A percentile compares a stretch with the other conserved stretches of the same genome.
Evolutionary conservation across 139 green algal genomes (phyloP).

Genomic region (Chlamydomonas sphaeroides): DNA sequence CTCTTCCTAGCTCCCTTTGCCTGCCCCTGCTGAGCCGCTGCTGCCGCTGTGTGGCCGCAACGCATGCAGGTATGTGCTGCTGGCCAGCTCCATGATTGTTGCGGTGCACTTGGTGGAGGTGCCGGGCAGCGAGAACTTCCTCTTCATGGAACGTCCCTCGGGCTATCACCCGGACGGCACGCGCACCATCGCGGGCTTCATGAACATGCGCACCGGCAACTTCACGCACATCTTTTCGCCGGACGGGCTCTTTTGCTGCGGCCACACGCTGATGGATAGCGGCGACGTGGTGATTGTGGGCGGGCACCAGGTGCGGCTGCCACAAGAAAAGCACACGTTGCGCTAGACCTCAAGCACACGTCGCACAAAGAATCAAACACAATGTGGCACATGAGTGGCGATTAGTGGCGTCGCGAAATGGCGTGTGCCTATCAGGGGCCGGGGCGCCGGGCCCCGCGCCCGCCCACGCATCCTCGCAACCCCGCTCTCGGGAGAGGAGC

Average conservation of each 20-base stretch:
- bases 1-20: too few species aligned
- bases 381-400: too few species aligned
- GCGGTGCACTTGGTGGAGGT: constrained; percentile 53
- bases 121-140: constrained; percentile 26
- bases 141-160: background rate
- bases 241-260: constrained; percentile 53
- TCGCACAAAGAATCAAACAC: too few species aligned
- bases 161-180: constrained; percentile 26
- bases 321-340: too few species aligned
- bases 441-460: too few species aligned
- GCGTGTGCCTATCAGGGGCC: too few species aligned
- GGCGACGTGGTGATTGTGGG: constrained; percentile 45
- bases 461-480: too few species aligned
- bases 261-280: constrained; percentile 30
- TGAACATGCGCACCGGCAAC: background rate
- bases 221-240: constrained; percentile 37
- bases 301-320: constrained; percentile 36
- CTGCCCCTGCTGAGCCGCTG: too few species aligned
- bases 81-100: constrained; percentile 33
- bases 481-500: too few species aligned
- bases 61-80: background rate
- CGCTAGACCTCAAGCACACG: too few species aligned
- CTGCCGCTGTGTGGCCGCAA: too few species aligned
- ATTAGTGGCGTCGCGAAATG: too few species aligned
- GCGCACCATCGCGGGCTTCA: constrained; percentile 31